Percentiles rank a stretch among this genome's conserved stretches.
Conservation (phyloP, 768 basidiomycete genomes). For the Punctularia strigosozonata region DNA sequence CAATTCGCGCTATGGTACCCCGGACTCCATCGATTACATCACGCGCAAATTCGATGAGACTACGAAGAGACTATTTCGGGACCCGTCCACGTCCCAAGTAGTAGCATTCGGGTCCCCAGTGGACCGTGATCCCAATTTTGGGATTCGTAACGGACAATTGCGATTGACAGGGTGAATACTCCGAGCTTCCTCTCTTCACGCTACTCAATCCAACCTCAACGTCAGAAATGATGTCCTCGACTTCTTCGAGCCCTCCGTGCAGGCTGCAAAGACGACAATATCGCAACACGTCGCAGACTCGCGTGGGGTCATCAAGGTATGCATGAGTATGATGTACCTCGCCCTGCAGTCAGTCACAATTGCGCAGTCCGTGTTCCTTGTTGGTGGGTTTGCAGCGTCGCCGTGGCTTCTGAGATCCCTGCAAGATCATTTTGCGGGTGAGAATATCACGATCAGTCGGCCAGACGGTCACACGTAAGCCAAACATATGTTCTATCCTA, state of each 20-base stretch:
- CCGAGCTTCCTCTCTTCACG: background rate
- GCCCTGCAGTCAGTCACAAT: no score
- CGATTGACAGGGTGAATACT: background rate
- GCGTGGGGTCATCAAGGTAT: no score
- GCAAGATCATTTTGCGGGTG: background rate
- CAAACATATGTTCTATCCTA: no score
- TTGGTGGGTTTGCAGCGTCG: background rate
- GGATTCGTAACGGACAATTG: background rate
- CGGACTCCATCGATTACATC: background rate
- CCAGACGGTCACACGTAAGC: slow-evolving; percentile 1
- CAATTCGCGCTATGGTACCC: background rate
- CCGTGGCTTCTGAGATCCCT: background rate
- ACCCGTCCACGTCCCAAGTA: background rate
- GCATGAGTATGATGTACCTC: no score
- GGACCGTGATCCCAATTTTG: background rate
- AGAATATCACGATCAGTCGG: background rate
- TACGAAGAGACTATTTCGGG: background rate
- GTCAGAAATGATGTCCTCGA: background rate
- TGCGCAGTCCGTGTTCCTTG: background rate
- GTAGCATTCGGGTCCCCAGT: background rate
- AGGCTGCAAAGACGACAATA: background rate
- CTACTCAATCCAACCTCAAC: background rate
- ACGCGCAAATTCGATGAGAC: background rate
- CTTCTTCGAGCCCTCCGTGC: background rate
- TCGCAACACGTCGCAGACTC: background rate